phyloP scores from a whole-genome alignment of 2,329 filamentous ascomycete genomes.

The Cordyceps pruinosa region DNA sequence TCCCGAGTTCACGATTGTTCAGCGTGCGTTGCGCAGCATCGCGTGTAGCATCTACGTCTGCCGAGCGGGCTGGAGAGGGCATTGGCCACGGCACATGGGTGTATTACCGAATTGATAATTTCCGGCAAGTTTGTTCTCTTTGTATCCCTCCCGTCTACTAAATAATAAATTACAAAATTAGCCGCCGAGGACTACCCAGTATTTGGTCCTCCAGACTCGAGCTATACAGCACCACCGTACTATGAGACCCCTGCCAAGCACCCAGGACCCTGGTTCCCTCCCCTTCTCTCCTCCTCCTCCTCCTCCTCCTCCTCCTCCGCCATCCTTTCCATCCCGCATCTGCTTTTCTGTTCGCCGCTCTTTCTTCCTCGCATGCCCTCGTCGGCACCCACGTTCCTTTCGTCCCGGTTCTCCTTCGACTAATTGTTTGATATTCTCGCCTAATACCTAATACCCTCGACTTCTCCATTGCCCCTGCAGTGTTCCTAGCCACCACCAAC shows the following conservation, averaged over 20 bases:
- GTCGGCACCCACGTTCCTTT: neutral
- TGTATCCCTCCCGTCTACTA: too few species aligned
- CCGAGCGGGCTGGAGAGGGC: too few species aligned
- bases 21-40: too few species aligned
- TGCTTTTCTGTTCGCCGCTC: constrained; percentile 4
- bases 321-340: constrained; percentile 3
- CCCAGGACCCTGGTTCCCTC: neutral
- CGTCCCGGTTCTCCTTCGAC: neutral
- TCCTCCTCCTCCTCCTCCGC: neutral
- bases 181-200: too few species aligned
- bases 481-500: neutral
- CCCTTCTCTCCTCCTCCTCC: neutral
- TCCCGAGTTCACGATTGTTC: too few species aligned
- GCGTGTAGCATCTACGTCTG: too few species aligned
- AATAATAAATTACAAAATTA: neutral
- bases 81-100: too few species aligned
- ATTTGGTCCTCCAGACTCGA: too few species aligned
- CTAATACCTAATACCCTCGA: neutral
- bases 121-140: too few species aligned
- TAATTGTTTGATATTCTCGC: neutral
- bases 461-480: neutral
- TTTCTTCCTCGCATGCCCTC: constrained; percentile 1
- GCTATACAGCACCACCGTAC: too few species aligned
- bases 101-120: too few species aligned
- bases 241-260: neutral